Evolutionary conservation across 2,329 filamentous ascomycete genomes (phyloP).

Genomic region (Coniochaeta ligniaria): DNA sequence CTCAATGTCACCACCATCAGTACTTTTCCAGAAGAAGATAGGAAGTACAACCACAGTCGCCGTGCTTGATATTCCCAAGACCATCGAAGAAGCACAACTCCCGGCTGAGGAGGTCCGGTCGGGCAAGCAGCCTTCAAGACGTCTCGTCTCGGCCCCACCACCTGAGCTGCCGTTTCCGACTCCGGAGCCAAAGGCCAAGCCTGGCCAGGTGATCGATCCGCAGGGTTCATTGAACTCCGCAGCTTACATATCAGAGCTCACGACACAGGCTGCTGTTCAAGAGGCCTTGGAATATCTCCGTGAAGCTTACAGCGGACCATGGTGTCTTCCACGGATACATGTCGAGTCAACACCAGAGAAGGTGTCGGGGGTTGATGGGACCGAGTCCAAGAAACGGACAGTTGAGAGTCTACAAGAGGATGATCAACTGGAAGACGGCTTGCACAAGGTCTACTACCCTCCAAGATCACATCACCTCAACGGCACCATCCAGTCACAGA

Average conservation of each 20-base stretch:
- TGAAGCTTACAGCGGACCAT: slow-evolving; percentile 31
- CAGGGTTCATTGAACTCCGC: slow-evolving; percentile 26
- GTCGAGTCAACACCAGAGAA: background rate
- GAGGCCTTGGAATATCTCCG: slow-evolving; percentile 32
- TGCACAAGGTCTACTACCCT: slow-evolving; percentile 26
- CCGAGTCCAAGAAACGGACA: slow-evolving; percentile 4
- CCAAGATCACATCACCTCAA: slow-evolving; percentile 35
- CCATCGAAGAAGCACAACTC: slow-evolving; percentile 60
- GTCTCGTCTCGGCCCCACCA: slow-evolving; percentile 38
- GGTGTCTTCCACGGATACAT: slow-evolving; percentile 34
- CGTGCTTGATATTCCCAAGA: slow-evolving; percentile 62
- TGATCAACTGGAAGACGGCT: background rate
- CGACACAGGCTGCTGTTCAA: slow-evolving; percentile 39
- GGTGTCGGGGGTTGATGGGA: background rate
- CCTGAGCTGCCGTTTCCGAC: slow-evolving; percentile 38
- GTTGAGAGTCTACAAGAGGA: slow-evolving; percentile 5
- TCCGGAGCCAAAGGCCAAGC: slow-evolving; percentile 43
- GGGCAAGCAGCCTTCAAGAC: slow-evolving; percentile 16
- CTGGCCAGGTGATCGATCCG: slow-evolving; percentile 14
- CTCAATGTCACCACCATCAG: slow-evolving; percentile 19
- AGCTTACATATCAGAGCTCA: slow-evolving; percentile 46
- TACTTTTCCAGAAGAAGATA: slow-evolving; percentile 45
- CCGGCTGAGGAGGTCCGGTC: slow-evolving; percentile 23
- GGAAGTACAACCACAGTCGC: slow-evolving; percentile 35
- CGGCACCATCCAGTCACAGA: slow-evolving; percentile 36